Evolutionary conservation across 176 grass and related monocot genomes (phyloP).

Genomic region (Saccharum spontaneum): DNA sequence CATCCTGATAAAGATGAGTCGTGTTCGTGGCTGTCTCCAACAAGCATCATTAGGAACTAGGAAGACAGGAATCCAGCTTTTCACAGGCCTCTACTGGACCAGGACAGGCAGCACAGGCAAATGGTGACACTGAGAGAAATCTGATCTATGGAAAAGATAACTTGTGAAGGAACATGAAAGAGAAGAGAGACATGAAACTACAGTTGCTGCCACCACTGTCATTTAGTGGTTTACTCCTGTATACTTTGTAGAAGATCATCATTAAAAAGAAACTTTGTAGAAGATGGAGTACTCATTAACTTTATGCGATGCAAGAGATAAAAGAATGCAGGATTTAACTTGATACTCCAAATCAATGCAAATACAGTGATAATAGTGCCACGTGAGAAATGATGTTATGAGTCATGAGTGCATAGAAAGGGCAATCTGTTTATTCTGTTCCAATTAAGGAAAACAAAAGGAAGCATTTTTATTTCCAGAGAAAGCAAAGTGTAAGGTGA

Average conservation of each 20-base stretch:
- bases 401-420: not conserved
- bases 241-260: not conserved
- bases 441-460: not conserved
- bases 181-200: slow-evolving; percentile 1
- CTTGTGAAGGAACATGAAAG: not conserved
- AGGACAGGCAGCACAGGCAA: not conserved
- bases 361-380: not conserved
- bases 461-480: not conserved
- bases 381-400: not conserved
- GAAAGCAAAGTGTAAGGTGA: not conserved
- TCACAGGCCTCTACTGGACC: not conserved
- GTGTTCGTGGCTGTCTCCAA: not conserved
- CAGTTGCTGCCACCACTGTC: not conserved
- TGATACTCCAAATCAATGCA: slow-evolving; percentile 1
- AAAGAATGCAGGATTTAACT: not conserved
- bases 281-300: not conserved
- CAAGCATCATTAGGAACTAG: slow-evolving; percentile 13
- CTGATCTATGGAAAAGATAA: slow-evolving; percentile 4
- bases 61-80: slow-evolving; percentile 19
- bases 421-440: slow-evolving; percentile 1
- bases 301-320: not conserved
- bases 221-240: not conserved
- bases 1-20: not conserved
- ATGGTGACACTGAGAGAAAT: slow-evolving; percentile 6
- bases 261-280: no score